phyloP scores from a whole-genome alignment of 441 rosid species.

The Geranium incanum region DNA sequence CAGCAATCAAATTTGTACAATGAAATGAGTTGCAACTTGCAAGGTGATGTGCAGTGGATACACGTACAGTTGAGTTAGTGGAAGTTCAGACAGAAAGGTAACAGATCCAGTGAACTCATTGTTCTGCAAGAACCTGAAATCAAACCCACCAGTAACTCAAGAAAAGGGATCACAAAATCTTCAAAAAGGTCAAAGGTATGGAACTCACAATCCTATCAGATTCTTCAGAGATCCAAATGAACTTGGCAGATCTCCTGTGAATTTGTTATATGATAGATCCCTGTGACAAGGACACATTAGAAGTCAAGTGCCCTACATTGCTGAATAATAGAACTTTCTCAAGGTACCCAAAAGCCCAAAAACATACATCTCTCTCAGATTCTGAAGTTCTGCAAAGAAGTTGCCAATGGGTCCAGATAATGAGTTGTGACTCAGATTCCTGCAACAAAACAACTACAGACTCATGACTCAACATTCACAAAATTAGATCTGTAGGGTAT shows the following conservation, averaged over 20 bases:
- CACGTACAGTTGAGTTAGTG: conserved; percentile 67
- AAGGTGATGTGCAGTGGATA: conserved; percentile 14
- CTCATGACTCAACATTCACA: conserved; percentile 13
- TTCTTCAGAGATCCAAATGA: conserved; percentile 68
- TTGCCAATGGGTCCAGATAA: conserved; percentile 81
- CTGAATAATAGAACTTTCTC: not conserved
- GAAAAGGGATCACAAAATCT: not conserved
- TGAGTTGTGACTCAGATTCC: conserved; percentile 85
- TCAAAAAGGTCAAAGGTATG: not conserved
- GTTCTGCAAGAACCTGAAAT: conserved; percentile 70
- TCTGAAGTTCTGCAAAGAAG: conserved; percentile 59
- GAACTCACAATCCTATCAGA: conserved; percentile 69
- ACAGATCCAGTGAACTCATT: conserved; percentile 91
- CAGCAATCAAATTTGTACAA: conserved; percentile 16
- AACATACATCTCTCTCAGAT: conserved; percentile 68
- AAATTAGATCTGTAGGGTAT: conserved; percentile 11
- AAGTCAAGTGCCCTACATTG: too few species aligned
- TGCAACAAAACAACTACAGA: conserved; percentile 28
- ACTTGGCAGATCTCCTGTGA: conserved; percentile 81
- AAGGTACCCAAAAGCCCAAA: not conserved
- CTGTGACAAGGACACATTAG: conserved; percentile 27
- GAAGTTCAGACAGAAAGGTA: conserved; percentile 66
- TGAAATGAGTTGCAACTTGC: conserved; percentile 14
- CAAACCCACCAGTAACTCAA: conserved; percentile 6
- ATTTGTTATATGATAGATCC: conserved; percentile 78